These are phyloP conservation scores for Boletus sp. DNA, from an alignment of 768 basidiomycete genomes.

Conservation along the genomic window DNA sequence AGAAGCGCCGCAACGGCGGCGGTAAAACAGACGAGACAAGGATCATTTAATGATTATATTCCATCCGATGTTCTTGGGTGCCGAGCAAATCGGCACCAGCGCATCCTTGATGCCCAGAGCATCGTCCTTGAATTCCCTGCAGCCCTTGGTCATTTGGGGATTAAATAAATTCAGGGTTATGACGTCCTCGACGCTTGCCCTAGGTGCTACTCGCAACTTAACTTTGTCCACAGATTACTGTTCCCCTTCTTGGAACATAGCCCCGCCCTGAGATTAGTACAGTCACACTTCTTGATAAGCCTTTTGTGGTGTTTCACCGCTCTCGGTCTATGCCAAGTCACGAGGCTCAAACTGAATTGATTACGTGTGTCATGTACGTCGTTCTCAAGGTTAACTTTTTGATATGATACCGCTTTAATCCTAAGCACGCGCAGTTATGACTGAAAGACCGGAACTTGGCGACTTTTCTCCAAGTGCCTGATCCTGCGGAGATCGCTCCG, in stretches of 20 bases:
- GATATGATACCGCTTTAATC: slow-evolving; percentile 8
- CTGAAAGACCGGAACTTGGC: slow-evolving; percentile 11
- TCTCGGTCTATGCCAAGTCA: slow-evolving; percentile 1
- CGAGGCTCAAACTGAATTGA: slow-evolving; percentile 20
- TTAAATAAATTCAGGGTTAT: slow-evolving; percentile 25
- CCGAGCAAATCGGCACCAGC: slow-evolving; percentile 10
- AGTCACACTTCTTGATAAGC: slow-evolving; percentile 17
- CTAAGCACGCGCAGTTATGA: slow-evolving; percentile 15
- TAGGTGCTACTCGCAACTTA: slow-evolving; percentile 19
- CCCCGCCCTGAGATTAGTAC: slow-evolving; percentile 5
- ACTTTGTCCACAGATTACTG: slow-evolving; percentile 19
- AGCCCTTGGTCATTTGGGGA: slow-evolving; percentile 5
- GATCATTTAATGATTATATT: slow-evolving; percentile 1
- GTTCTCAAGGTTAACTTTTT: slow-evolving; percentile 30
- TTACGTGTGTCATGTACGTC: slow-evolving; percentile 22
- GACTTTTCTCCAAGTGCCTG: slow-evolving; percentile 15
- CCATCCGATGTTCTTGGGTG: slow-evolving; percentile 1
- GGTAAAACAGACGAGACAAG: not conserved
- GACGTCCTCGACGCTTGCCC: slow-evolving; percentile 16
- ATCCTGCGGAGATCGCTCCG: slow-evolving; percentile 27
- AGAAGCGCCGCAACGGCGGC: slow-evolving; percentile 12
- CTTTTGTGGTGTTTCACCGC: slow-evolving; percentile 7
- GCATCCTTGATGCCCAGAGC: slow-evolving; percentile 1
- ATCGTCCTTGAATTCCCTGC: slow-evolving; percentile 6
- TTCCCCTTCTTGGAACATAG: slow-evolving; percentile 7